Conservation (phyloP, 192 early-diverging fungal genomes). For the Entomortierella parvispora region DNA sequence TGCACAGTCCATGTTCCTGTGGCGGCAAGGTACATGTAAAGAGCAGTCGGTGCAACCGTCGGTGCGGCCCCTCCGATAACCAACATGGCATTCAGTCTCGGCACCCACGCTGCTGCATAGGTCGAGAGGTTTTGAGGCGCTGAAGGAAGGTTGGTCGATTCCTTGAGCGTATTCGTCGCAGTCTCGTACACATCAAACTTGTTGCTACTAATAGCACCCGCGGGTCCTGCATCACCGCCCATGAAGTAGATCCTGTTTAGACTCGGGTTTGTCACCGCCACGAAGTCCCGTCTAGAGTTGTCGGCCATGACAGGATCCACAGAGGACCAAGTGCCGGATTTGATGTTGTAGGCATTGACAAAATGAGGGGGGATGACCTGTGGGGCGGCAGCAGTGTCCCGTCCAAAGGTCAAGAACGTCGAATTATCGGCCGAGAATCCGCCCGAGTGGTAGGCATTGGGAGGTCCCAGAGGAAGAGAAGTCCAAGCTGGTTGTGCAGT, state of each 20-base stretch:
- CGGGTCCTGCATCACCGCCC: constrained; percentile 23
- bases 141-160: constrained; percentile 5
- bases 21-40: constrained; percentile 23
- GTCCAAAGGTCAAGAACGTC: constrained; percentile 39
- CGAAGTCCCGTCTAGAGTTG: constrained; percentile 32
- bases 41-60: background rate
- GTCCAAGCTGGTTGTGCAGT: constrained; percentile 30
- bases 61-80: constrained; percentile 31
- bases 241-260: constrained; percentile 35
- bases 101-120: constrained; percentile 32
- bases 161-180: constrained; percentile 9
- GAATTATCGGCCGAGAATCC: constrained; percentile 35
- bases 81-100: constrained; percentile 20
- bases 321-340: constrained; percentile 8
- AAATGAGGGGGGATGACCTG: constrained; percentile 6
- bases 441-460: constrained; percentile 43
- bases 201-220: constrained; percentile 4
- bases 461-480: constrained; percentile 13
- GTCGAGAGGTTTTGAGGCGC: constrained; percentile 27
- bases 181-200: constrained; percentile 24
- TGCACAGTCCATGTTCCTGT: constrained; percentile 26
- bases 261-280: constrained; percentile 21
- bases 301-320: constrained; percentile 16
- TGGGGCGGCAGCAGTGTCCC: constrained; percentile 26
- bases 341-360: constrained; percentile 36